phyloP scores from a whole-genome alignment of 495 filamentous ascomycete species.

The Aspergillus heteromorphus region DNA sequence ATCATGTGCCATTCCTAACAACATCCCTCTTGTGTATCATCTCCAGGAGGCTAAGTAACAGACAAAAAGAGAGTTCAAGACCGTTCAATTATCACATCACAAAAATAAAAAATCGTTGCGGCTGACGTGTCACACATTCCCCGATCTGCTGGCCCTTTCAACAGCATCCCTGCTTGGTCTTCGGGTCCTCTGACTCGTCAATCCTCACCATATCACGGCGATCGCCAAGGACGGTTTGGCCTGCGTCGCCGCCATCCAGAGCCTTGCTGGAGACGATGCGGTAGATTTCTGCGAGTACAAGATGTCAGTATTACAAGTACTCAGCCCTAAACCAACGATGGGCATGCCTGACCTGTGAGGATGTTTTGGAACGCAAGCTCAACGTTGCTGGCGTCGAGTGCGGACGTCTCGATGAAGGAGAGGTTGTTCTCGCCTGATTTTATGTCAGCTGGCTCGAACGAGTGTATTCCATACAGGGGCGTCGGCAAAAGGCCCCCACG shows the following conservation, averaged over 20 bases:
- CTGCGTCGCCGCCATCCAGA: conserved; percentile 74
- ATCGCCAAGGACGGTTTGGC: conserved; percentile 65
- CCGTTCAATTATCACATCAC: conserved; percentile 39
- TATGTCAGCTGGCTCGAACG: conserved; percentile 4
- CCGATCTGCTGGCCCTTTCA: conserved; percentile 36
- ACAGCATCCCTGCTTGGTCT: conserved; percentile 84
- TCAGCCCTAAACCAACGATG: background rate
- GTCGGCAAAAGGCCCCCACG: conserved; percentile 24
- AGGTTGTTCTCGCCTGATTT: conserved; percentile 84
- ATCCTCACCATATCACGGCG: conserved; percentile 73
- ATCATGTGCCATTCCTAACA: conserved; percentile 28
- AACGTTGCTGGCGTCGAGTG: conserved; percentile 97
- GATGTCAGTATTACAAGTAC: conserved; percentile 2
- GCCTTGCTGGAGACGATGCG: conserved; percentile 98
- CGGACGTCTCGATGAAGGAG: conserved; percentile 98
- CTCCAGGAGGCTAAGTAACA: conserved; percentile 37
- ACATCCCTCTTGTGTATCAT: conserved; percentile 38
- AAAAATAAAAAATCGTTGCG: conserved; percentile 41
- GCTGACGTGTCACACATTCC: conserved; percentile 24
- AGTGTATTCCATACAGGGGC: background rate
- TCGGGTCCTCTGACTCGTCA: conserved; percentile 70
- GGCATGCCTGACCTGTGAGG: conserved; percentile 70
- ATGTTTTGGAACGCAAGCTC: conserved; percentile 99
- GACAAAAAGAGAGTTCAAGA: conserved; percentile 37
- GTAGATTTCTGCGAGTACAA: conserved; percentile 79